phyloP scores from a whole-genome alignment of 441 rosid genomes.

The Raphanus hybrid region DNA sequence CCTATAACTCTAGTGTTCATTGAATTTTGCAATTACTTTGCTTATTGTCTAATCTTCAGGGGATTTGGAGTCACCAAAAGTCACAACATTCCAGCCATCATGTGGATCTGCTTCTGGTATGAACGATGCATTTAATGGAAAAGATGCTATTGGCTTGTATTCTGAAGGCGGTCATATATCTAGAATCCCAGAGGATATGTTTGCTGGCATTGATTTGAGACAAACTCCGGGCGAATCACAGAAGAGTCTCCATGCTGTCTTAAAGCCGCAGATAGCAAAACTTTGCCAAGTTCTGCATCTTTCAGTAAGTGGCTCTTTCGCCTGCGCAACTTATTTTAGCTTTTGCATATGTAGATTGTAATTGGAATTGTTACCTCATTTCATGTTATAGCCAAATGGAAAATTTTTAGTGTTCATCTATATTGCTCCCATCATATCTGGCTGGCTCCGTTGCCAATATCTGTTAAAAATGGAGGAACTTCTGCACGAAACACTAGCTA shows the following conservation, averaged over 20 bases:
- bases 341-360: not conserved
- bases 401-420: not conserved
- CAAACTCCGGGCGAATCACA: constrained; percentile 54
- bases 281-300: constrained; percentile 52
- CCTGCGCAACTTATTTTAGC: constrained; percentile 34
- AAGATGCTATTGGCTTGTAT: constrained; percentile 27
- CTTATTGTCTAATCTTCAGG: constrained; percentile 39
- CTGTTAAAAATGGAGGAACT: constrained; percentile 21
- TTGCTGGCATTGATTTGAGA: constrained; percentile 45
- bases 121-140: constrained; percentile 22
- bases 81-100: constrained; percentile 20
- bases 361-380: constrained; percentile 21
- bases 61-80: constrained; percentile 32
- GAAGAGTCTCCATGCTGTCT: constrained; percentile 59
- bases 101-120: constrained; percentile 37
- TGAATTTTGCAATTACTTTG: constrained; percentile 47
- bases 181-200: constrained; percentile 44
- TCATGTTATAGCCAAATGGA: constrained; percentile 24
- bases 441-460: not conserved
- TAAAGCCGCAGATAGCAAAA: constrained; percentile 67
- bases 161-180: constrained; percentile 41
- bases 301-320: constrained; percentile 50
- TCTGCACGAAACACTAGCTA: constrained; percentile 19
- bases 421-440: not conserved
- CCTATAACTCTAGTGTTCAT: constrained; percentile 13